Base-by-base conservation (phyloP, 192 early-diverging fungal species). In the Rhizoclosmatium sp. region DNA sequence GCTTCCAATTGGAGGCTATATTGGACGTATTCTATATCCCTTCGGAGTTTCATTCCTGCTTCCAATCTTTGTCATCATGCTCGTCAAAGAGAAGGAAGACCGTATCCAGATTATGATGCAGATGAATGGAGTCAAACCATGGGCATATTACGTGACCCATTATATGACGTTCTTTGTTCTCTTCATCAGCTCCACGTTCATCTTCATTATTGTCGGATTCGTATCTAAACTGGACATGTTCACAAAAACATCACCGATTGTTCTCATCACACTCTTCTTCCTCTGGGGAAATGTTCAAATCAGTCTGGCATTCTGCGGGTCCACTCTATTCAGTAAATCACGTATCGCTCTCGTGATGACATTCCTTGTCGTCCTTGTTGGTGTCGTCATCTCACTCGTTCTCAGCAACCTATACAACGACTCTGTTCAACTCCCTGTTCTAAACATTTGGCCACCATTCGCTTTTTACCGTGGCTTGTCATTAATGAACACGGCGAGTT, bases 391-490 rank as follows among this genome's bases (percentile, higher is more conserved):
- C 12, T 87, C 87, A 19, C 61, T 93, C 0, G 89, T 88, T 2
- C 80, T 85, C 2, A 81, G 82, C 41, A 58, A 66, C 1, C 69
- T 92, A 47, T 92, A 85, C 66, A 44, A 68, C 49, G 59, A 31
- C 21, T 45, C 58, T 4, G 86, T 82, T 2, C 69, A 71, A 49
- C 85, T 82, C 2, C 86, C 89, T 1, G 85, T 88, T 76, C 85
- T 88, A 75, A 91, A 90, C 80, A 69, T 93, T 47, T 94, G 93
- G 93, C 93, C 93, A 4, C 90, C 91, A 31, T 94, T 94, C 78
- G 93, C 91, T n/a, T 94, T 93, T 79, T 94, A 92, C 76, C 86
- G 90, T 9, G 84, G 84, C 4, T 77, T 94, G 48, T 74, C 68
- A 1, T 58, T 88, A 3, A 85, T 92, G 58, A 92, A 92, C 69